These are phyloP conservation scores for Pythium insidiosum DNA, from an alignment of 352 stramenopile genomes.

Conservation along the genomic window DNA sequence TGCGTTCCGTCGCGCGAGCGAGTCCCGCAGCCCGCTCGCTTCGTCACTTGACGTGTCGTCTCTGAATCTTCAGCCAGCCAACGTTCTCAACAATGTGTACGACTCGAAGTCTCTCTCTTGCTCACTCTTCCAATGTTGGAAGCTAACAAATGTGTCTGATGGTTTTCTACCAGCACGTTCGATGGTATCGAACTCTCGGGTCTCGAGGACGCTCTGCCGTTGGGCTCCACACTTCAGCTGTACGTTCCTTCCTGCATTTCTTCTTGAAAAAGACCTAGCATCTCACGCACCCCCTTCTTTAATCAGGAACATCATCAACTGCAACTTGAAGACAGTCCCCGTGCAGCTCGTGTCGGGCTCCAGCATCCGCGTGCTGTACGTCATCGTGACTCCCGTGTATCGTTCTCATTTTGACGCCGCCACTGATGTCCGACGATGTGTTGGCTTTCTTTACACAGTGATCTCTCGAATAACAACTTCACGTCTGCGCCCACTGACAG, in stretches of 20 bases:
- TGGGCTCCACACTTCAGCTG: slow-evolving; percentile 47
- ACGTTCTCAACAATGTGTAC: too few species aligned
- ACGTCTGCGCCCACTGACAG: slow-evolving; percentile 1
- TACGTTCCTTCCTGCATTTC: slow-evolving; percentile 8
- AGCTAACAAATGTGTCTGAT: too few species aligned
- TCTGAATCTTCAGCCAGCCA: slow-evolving; percentile 48
- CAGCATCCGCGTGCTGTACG: slow-evolving; percentile 47
- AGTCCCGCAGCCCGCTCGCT: slow-evolving; percentile 23
- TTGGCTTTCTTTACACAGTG: slow-evolving; percentile 1
- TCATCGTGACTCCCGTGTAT: neutral
- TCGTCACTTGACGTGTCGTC: slow-evolving; percentile 47
- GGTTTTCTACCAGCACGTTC: slow-evolving; percentile 47
- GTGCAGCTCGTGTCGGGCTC: slow-evolving; percentile 32
- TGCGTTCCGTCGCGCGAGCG: slow-evolving; percentile 34
- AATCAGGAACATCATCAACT: slow-evolving; percentile 44
- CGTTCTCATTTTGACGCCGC: neutral
- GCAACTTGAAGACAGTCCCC: slow-evolving; percentile 51
- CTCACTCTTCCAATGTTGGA: too few species aligned
- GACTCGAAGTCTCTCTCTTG: too few species aligned
- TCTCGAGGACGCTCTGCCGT: slow-evolving; percentile 36
- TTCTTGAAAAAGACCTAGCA: too few species aligned
- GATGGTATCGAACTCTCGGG: slow-evolving; percentile 32
- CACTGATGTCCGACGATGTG: neutral
- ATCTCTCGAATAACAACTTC: slow-evolving; percentile 13
- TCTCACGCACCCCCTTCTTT: too few species aligned